Evolutionary conservation across 2,329 filamentous ascomycete genomes (phyloP), one percentile per base, ranked within the genome.

Genomic region (Metarhizium guizhouense): DNA sequence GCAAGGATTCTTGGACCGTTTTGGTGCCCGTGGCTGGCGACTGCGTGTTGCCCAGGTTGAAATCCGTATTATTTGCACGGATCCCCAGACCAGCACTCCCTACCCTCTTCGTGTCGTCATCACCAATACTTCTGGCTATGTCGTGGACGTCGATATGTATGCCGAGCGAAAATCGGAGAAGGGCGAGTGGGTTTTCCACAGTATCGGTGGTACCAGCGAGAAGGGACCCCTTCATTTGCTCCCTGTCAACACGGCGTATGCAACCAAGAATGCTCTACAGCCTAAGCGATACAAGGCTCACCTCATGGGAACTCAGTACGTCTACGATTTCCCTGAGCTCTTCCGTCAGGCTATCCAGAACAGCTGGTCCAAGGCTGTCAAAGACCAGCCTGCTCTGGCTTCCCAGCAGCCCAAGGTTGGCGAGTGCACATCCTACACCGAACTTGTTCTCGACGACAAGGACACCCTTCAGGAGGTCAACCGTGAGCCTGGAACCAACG

Each of bases 231-330:
- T 97, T 86, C 94, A 99, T 70, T 76, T 99, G 72, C 83, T 95
- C 68, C 85, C 92, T 5, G 92, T 97, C 61, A 88, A 85, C 48
- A 92, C 91, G 3, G 91, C 94, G 25, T 99, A 99, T 74, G 87
- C 93, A 42, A 96, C 93, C 68, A 99, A 99, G 85, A 95, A 96
- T 74, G 95, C 92, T 80, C 82, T 99, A 58, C 94, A 99, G 76
- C 94, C 94, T 60, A 97, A 97, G 85, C 86, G 94, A 65, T 97
- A 99, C 85, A 96, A 96, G 86, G 94, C 94, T 63, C 94, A 99
- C 71, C 79, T 97, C 59, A 96, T 99, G 92, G 94, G 94, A 61
- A 99, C 94, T 32, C 94, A 99, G 75, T 99, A 96, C 70, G 94
- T 97, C 54, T 99, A 99, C 72, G 94, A 99, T 74, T 99, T 99